These are phyloP conservation scores for Camellia japonica DNA, from an alignment of 148 eudicot genomes.

Conservation along the genomic window DNA sequence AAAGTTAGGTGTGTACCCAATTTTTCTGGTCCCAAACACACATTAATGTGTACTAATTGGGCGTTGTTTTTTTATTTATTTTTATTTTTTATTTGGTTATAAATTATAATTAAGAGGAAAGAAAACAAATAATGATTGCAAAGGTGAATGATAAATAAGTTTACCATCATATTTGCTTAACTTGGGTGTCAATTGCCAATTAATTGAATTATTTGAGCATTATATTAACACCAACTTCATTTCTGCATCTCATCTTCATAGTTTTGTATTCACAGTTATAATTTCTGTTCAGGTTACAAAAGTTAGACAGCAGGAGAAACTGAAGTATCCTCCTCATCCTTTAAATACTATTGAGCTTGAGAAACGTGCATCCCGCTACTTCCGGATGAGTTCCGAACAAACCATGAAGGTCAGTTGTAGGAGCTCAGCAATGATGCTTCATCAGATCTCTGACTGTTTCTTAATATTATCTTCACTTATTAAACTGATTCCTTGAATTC, in stretches of 20 bases:
- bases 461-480: background rate
- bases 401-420: conserved; percentile 80
- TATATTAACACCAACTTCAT: background rate
- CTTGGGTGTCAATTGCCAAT: background rate
- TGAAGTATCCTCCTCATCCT: conserved; percentile 87
- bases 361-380: conserved; percentile 95
- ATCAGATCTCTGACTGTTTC: background rate
- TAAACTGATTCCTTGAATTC: background rate
- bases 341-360: conserved; percentile 97
- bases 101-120: background rate
- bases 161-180: background rate
- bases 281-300: conserved; percentile 55
- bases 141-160: background rate
- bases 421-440: background rate
- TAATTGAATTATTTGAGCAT: background rate
- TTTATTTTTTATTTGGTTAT: too few relatives aligned
- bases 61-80: too few relatives aligned
- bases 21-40: too few relatives aligned
- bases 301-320: conserved; percentile 75
- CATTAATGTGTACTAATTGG: too few relatives aligned
- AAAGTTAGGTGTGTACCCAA: too few relatives aligned
- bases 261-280: background rate
- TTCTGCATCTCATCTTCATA: conserved; percentile 18
- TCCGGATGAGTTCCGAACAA: conserved; percentile 84
- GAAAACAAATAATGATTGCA: background rate